Evolutionary conservation across 2,329 filamentous ascomycete species (phyloP), one percentile per base, ranked within the genome.

Genomic region (Colletotrichum spaethianum): DNA sequence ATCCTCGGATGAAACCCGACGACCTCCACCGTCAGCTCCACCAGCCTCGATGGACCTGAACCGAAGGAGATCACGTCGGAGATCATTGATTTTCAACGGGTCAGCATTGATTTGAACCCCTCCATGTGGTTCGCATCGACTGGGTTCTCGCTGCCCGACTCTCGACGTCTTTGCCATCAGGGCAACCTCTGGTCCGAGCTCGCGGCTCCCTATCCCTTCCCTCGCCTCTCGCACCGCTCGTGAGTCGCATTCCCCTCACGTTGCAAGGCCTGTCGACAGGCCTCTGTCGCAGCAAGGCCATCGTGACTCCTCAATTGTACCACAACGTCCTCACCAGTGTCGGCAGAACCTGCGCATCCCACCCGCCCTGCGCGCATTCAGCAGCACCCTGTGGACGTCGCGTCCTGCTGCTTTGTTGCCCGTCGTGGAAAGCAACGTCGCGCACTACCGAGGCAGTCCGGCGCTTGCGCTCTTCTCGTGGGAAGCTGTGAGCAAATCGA

Each of bases 1-100:
- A 48, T 72, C 46, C 59, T 72, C 65, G 59, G 69, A 64, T 69
- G 69, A 63, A 72, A 63, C 46, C 65, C 65, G 65, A 72, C 50
- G 18, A 9, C 46, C 42, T 23, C 69, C 69, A 69, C 59, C 38
- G 9, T 7, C 38, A 46, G 26, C 28, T n/a, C 59, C 59, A 55
- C 52, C 23, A 52, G 31, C 56, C 50, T 56, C 40, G 62, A 62
- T 20, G 56, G 38, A 36, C 63, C 68, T 71, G 50, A 62, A n/a
- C 69, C 31, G 52, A 59, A 26, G 53, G 59, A 53, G 50, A 69
- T 55, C 66, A 57, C 26, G 64, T n/a, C 36, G 64, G 64, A 68
- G 69, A 72, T 72, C 61, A 70, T 26, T 33, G 56, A 61, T 3
- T 28, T 28, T 38, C 6, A 38, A 33, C 23, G 31, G 31, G 36